Evolutionary conservation across 2,329 filamentous ascomycete genomes (phyloP).

Genomic region (Dothidotthia symphoricarpi): DNA sequence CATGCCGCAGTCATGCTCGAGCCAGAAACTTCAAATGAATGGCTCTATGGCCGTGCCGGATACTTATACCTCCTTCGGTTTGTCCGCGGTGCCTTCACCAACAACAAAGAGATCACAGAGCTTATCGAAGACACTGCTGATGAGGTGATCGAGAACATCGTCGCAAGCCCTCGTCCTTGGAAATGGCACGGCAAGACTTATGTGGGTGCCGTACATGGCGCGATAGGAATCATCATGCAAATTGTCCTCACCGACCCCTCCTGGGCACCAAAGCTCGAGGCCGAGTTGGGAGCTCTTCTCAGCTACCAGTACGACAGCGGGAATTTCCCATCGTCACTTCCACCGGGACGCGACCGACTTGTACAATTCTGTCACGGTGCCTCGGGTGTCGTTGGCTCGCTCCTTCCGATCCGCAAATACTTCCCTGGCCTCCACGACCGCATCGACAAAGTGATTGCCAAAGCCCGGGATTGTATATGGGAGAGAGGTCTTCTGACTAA

Average conservation of each 20-base stretch:
- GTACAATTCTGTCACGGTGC: slow-evolving; percentile 69
- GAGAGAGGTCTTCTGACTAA: slow-evolving; percentile 61
- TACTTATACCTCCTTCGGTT: slow-evolving; percentile 66
- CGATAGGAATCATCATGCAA: slow-evolving; percentile 69
- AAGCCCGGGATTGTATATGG: slow-evolving; percentile 55
- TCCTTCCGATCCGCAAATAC: slow-evolving; percentile 56
- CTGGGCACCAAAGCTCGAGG: slow-evolving; percentile 55
- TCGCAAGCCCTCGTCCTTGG: slow-evolving; percentile 59
- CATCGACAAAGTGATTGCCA: slow-evolving; percentile 55
- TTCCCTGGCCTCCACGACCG: slow-evolving; percentile 56
- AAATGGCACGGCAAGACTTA: slow-evolving; percentile 63
- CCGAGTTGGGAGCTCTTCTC: slow-evolving; percentile 56
- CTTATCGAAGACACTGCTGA: slow-evolving; percentile 54
- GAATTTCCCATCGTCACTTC: slow-evolving; percentile 61
- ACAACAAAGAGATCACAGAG: slow-evolving; percentile 52
- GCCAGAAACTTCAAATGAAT: slow-evolving; percentile 57
- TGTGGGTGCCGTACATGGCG: slow-evolving; percentile 66
- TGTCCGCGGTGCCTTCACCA: slow-evolving; percentile 57
- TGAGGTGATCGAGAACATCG: slow-evolving; percentile 59
- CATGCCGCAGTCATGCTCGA: slow-evolving; percentile 50
- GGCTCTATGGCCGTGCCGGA: slow-evolving; percentile 66
- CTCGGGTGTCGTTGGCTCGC: slow-evolving; percentile 60
- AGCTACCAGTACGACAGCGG: slow-evolving; percentile 60
- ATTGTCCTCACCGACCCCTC: slow-evolving; percentile 59
- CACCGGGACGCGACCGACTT: slow-evolving; percentile 49